phyloP scores from a whole-genome alignment of 352 stramenopile genomes.

The Blastocystis sp. region DNA sequence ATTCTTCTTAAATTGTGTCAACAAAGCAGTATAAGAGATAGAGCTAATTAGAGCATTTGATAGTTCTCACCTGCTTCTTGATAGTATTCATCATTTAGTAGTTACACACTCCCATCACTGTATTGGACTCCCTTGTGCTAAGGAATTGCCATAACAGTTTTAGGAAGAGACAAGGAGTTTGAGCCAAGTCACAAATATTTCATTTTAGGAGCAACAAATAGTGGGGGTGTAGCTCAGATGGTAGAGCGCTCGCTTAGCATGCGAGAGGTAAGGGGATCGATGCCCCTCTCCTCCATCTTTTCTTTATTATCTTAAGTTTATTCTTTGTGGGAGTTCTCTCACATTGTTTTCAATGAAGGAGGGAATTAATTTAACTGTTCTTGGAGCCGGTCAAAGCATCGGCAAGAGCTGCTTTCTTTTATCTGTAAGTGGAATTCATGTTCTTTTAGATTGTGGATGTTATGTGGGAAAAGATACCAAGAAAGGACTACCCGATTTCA shows the following conservation, averaged over 20 bases:
- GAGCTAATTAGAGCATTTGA: no score
- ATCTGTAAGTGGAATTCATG: slow-evolving; percentile 17
- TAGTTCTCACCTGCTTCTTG: no score
- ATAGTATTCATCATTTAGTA: no score
- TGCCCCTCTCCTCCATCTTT: slow-evolving; percentile 66
- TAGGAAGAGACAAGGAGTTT: not conserved
- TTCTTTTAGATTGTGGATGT: slow-evolving; percentile 31
- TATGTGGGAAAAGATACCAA: slow-evolving; percentile 57
- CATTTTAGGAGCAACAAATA: not conserved
- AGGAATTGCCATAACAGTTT: no score
- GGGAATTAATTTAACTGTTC: slow-evolving; percentile 1
- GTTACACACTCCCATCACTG: no score
- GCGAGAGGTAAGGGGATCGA: slow-evolving; percentile 68
- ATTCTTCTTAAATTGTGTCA: no score
- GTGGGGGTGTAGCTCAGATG: slow-evolving; percentile 66
- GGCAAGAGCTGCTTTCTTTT: slow-evolving; percentile 63
- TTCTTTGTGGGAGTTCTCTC: not conserved
- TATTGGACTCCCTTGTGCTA: no score
- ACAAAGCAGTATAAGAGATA: no score
- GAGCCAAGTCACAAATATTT: not conserved
- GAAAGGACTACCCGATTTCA: slow-evolving; percentile 42
- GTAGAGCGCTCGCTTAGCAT: slow-evolving; percentile 68
- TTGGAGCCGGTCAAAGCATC: slow-evolving; percentile 55
- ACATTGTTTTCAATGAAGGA: not conserved
- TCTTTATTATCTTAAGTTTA: slow-evolving; percentile 18